These are phyloP conservation scores for Hypoxylon sp. DNA, from an alignment of 2,329 filamentous ascomycete species.

Conservation along the genomic window DNA sequence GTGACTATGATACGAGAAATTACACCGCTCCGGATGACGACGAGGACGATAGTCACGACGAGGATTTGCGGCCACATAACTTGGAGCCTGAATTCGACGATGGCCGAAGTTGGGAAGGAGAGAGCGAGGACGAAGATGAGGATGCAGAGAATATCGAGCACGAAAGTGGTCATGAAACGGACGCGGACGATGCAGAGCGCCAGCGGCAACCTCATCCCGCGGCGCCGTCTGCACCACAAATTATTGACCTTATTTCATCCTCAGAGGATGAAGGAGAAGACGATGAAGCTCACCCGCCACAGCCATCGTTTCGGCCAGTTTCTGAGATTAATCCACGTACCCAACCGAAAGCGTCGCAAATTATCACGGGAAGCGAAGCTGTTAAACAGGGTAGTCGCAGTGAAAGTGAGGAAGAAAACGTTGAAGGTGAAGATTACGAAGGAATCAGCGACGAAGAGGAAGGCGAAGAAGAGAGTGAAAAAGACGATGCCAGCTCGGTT, in stretches of 20 bases:
- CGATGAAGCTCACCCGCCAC: conserved; percentile 21
- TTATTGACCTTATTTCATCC: conserved; percentile 47
- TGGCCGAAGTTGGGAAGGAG: conserved; percentile 46
- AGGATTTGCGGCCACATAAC: conserved; percentile 44
- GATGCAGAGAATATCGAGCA: conserved; percentile 38
- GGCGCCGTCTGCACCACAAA: conserved; percentile 38
- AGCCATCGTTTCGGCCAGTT: conserved; percentile 4
- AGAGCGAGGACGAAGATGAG: conserved; percentile 42
- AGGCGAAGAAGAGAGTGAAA: conserved; percentile 41
- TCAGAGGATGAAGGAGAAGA: conserved; percentile 46
- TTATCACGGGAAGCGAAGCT: neutral
- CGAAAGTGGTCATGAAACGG: conserved; percentile 42
- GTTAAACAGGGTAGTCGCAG: conserved; percentile 13
- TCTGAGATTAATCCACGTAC: neutral
- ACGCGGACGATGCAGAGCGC: conserved; percentile 33
- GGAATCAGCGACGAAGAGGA: conserved; percentile 37
- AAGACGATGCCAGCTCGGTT: conserved; percentile 33
- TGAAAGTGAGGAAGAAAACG: conserved; percentile 31
- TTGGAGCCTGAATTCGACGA: conserved; percentile 50
- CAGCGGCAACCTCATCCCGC: conserved; percentile 24
- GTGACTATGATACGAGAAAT: conserved; percentile 51
- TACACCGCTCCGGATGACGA: conserved; percentile 50
- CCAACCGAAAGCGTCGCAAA: neutral
- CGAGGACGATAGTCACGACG: conserved; percentile 51
- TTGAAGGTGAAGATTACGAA: conserved; percentile 23